phyloP scores from a whole-genome alignment of 2,329 filamentous ascomycete genomes.

The Aspergillus spinulosporus region DNA sequence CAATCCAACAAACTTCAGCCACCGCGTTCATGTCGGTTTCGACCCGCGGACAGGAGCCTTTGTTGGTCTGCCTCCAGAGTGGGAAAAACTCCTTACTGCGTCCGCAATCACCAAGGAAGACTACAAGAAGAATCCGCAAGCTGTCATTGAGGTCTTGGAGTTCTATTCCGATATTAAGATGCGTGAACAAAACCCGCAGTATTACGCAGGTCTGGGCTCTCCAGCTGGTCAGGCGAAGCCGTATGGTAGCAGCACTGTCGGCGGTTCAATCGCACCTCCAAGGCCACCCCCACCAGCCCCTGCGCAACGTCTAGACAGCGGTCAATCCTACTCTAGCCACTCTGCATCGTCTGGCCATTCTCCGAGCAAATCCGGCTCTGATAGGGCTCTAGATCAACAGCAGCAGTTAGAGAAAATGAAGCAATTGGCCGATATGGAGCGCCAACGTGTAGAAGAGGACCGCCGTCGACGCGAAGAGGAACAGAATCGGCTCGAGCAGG shows the following conservation, averaged over 20 bases:
- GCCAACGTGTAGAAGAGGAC: slow-evolving; percentile 54
- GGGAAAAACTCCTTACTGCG: slow-evolving; percentile 93
- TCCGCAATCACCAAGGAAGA: slow-evolving; percentile 98
- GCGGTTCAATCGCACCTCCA: slow-evolving; percentile 65
- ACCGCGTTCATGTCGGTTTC: slow-evolving; percentile 95
- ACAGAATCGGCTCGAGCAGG: slow-evolving; percentile 71
- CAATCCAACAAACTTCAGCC: slow-evolving; percentile 97
- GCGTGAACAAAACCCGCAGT: slow-evolving; percentile 62
- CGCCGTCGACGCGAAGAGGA: slow-evolving; percentile 56
- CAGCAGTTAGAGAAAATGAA: slow-evolving; percentile 48
- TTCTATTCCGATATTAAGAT: slow-evolving; percentile 70
- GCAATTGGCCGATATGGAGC: slow-evolving; percentile 60
- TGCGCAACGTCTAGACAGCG: slow-evolving; percentile 47
- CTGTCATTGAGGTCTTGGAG: slow-evolving; percentile 65
- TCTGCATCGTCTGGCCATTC: slow-evolving; percentile 37
- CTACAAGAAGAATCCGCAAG: slow-evolving; percentile 94
- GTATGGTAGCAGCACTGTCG: slow-evolving; percentile 52
- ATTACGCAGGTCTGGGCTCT: slow-evolving; percentile 61
- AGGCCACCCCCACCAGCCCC: slow-evolving; percentile 61
- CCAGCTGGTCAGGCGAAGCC: slow-evolving; percentile 56
- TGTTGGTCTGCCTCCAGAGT: slow-evolving; percentile 89
- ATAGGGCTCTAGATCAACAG: slow-evolving; percentile 47
- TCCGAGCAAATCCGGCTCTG: slow-evolving; percentile 58
- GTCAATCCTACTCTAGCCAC: slow-evolving; percentile 40
- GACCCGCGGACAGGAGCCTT: slow-evolving; percentile 95